Evolutionary conservation across 805 yeast species (phyloP), one percentile per base, ranked within the genome.

Genomic region (Wickerhamia fluorescens): DNA sequence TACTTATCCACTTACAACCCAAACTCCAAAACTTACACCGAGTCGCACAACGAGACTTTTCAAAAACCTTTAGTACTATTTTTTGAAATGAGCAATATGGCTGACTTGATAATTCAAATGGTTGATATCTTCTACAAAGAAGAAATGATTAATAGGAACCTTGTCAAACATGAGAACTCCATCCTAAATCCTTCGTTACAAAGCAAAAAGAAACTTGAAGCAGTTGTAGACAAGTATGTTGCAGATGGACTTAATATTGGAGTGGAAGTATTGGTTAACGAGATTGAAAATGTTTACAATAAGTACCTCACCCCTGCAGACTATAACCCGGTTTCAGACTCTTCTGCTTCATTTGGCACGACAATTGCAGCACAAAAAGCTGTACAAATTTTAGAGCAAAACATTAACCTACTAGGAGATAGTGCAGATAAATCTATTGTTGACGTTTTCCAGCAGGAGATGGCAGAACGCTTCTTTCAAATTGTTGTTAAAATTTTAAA

Each of bases 221-320:
- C 74, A 6, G 61, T 75, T 56, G 70, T 92, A 7, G 98, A 92
- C 53, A 84, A 76, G 30, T 80, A 71, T 47, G 96, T 92, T 12
- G 98, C 97, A 0, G 83, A 82, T 45, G 98, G 98, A 0, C 65
- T 92, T 17, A 88, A 86, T 44, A 71, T 82, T n/a, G 95, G 96
- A 23, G 86, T 92, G 19, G 94, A 84, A 36, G 88, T 87, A 7
- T 65, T 92, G 21, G 77, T 87, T 55, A 80, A 74, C 41, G 95
- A 89, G 48, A 74, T 88, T 12, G 84, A 81, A 30, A 69, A 68
- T 37, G 63, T 74, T 3, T 74, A 69, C 37, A 10, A 10, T 10
- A 18, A 18, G 9, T 57, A 63, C 18, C 81, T 78, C 41, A 53
- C 70, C 3, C 76, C 75, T 5, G 60, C 71, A 6, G 88, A 79